phyloP scores from a whole-genome alignment of 2,329 filamentous ascomycete genomes.

The Emydomyces testavorans region DNA sequence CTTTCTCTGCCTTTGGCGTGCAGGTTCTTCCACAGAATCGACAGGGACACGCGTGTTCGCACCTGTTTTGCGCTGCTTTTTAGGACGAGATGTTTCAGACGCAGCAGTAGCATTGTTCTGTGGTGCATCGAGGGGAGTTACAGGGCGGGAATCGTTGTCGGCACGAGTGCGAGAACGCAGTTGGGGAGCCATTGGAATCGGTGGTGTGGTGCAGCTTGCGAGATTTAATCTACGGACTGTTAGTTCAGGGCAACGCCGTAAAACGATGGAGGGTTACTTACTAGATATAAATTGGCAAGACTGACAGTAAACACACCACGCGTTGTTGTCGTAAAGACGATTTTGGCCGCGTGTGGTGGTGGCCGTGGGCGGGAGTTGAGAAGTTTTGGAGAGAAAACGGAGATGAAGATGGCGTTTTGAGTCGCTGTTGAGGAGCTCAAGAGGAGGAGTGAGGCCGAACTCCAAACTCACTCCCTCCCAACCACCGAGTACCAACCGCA shows the following conservation, averaged over 20 bases:
- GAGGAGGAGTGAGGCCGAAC: neutral
- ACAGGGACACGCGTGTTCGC: slow-evolving; percentile 11
- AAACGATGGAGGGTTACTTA: slow-evolving; percentile 17
- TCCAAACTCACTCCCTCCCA: neutral
- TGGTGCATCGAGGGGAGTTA: slow-evolving; percentile 22
- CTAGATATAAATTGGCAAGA: slow-evolving; percentile 19
- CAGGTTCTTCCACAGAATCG: slow-evolving; percentile 14
- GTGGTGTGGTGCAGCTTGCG: slow-evolving; percentile 14
- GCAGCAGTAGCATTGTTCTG: slow-evolving; percentile 20
- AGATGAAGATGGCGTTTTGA: slow-evolving; percentile 5
- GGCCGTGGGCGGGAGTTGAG: slow-evolving; percentile 11
- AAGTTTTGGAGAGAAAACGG: slow-evolving; percentile 14
- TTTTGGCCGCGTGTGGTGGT: slow-evolving; percentile 25
- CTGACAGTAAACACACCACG: slow-evolving; percentile 23
- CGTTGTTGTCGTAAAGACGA: slow-evolving; percentile 25
- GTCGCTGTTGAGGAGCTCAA: neutral
- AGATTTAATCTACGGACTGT: slow-evolving; percentile 19
- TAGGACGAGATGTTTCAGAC: slow-evolving; percentile 23
- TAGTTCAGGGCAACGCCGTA: slow-evolving; percentile 18
- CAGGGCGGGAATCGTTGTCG: slow-evolving; percentile 25
- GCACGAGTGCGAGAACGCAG: slow-evolving; percentile 27
- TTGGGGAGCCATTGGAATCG: slow-evolving; percentile 25
- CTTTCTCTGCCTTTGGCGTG: slow-evolving; percentile 15
- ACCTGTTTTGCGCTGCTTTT: slow-evolving; percentile 27
- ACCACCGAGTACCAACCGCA: neutral